A percentile compares a stretch with the other conserved stretches of the same genome.
Conservation (phyloP, 1,139 yeast genomes). For the Candida buenavistaensis region DNA sequence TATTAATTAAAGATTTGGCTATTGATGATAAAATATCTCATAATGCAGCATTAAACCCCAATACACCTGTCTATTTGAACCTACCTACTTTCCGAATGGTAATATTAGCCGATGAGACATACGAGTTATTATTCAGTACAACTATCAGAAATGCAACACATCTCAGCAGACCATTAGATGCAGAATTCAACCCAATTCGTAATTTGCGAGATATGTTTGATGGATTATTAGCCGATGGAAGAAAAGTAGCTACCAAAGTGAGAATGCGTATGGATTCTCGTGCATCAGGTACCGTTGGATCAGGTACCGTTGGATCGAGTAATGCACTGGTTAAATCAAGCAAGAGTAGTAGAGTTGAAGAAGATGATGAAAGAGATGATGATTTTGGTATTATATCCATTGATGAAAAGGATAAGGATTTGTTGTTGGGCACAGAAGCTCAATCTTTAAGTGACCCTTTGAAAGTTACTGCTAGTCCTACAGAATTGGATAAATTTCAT, state of each 20-base stretch:
- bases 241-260: conserved; percentile 85
- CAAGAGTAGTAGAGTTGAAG: conserved; percentile 24
- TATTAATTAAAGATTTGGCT: conserved; percentile 38
- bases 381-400: conserved; percentile 48
- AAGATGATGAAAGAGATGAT: conserved; percentile 49
- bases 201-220: conserved; percentile 87
- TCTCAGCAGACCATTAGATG: conserved; percentile 54
- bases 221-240: conserved; percentile 87
- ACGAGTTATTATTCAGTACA: conserved; percentile 75
- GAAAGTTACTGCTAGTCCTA: conserved; percentile 9
- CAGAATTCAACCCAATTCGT: conserved; percentile 47
- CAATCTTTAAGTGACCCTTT: conserved; percentile 31
- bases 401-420: conserved; percentile 49
- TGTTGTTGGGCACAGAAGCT: conserved; percentile 48
- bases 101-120: conserved; percentile 87
- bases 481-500: conserved; percentile 15
- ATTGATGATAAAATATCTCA: conserved; percentile 44
- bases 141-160: conserved; percentile 69
- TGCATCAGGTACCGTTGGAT: conserved; percentile 27
- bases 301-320: conserved; percentile 18
- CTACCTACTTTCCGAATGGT: conserved; percentile 95
- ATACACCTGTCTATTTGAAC: conserved; percentile 70
- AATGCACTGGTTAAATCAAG: conserved; percentile 28
- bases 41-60: conserved; percentile 81
- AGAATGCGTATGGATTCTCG: conserved; percentile 81